Percentiles rank a stretch among this genome's conserved stretches.
Conservation (phyloP, 2,329 filamentous ascomycete species). For the Zarea fungicola region DNA sequence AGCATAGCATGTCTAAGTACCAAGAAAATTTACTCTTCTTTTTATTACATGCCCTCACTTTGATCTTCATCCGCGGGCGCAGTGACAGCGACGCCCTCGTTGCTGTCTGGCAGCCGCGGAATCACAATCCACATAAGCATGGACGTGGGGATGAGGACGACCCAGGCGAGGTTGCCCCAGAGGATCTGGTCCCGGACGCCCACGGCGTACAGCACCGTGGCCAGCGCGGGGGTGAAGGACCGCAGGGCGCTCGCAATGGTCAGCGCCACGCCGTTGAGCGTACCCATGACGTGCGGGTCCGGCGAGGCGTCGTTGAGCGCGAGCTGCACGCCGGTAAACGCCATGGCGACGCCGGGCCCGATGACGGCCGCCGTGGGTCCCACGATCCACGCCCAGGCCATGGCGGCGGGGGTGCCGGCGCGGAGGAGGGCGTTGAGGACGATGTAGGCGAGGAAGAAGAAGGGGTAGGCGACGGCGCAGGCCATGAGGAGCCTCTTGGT, state of each 20-base stretch:
- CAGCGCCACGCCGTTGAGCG: slow-evolving; percentile 59
- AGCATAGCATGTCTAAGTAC: no score
- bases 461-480: slow-evolving; percentile 53
- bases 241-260: slow-evolving; percentile 57
- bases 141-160: slow-evolving; percentile 28
- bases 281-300: slow-evolving; percentile 58
- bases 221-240: slow-evolving; percentile 60
- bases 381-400: slow-evolving; percentile 51
- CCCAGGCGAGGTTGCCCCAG: slow-evolving; percentile 49
- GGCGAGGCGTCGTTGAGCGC: slow-evolving; percentile 71
- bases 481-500: slow-evolving; percentile 59
- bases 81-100: slow-evolving; percentile 1
- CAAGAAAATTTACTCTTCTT: no score
- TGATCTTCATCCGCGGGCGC: not conserved
- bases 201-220: slow-evolving; percentile 62
- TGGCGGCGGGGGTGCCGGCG: slow-evolving; percentile 30
- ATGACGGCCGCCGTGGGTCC: slow-evolving; percentile 38
- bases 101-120: slow-evolving; percentile 25
- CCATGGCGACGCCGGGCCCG: slow-evolving; percentile 61
- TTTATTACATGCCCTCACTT: not conserved
- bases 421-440: slow-evolving; percentile 44
- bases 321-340: slow-evolving; percentile 66
- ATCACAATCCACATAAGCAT: slow-evolving; percentile 22
- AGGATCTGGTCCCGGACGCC: slow-evolving; percentile 59
- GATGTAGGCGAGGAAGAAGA: slow-evolving; percentile 58